Evolutionary conservation across 345 rosid species (phyloP).

Genomic region (Camelina neglecta): DNA sequence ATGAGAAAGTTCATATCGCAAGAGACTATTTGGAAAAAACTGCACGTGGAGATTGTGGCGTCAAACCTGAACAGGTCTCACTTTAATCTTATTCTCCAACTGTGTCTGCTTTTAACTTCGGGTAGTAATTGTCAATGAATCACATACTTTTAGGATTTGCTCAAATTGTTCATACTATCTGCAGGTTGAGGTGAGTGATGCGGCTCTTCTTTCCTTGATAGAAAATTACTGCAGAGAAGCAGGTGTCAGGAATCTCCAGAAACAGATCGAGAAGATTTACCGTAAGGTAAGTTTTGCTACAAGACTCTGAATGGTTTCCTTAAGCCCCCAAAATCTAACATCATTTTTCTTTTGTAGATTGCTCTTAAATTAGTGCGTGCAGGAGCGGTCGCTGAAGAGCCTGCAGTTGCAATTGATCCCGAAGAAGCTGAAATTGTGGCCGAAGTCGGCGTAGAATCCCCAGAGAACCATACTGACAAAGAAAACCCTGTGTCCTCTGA

Average conservation of each 20-base stretch:
- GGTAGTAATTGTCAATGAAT: not conserved
- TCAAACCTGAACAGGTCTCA: constrained; percentile 86
- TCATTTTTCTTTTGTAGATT: constrained; percentile 55
- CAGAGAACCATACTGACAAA: constrained; percentile 33
- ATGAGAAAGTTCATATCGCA: constrained; percentile 98
- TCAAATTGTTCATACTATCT: constrained; percentile 28
- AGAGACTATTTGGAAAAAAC: constrained; percentile 94
- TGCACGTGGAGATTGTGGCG: constrained; percentile 90
- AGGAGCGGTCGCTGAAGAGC: constrained; percentile 54
- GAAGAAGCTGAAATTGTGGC: constrained; percentile 44
- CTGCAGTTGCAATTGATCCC: constrained; percentile 48
- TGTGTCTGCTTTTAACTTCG: constrained; percentile 4
- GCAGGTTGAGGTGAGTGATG: constrained; percentile 94
- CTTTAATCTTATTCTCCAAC: constrained; percentile 1
- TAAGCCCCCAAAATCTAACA: not conserved
- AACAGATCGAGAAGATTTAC: constrained; percentile 98
- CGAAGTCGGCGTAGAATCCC: constrained; percentile 42
- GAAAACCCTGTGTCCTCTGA: constrained; percentile 24
- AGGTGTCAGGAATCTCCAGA: constrained; percentile 98
- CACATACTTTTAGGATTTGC: constrained; percentile 1
- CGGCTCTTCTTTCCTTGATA: constrained; percentile 81
- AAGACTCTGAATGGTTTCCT: constrained; percentile 1
- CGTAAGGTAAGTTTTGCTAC: constrained; percentile 67
- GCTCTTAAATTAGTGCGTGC: constrained; percentile 89
- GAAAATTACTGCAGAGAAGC: constrained; percentile 99